phyloP scores from a whole-genome alignment of 352 stramenopile genomes.

The Hyaloperonospora brassicae region DNA sequence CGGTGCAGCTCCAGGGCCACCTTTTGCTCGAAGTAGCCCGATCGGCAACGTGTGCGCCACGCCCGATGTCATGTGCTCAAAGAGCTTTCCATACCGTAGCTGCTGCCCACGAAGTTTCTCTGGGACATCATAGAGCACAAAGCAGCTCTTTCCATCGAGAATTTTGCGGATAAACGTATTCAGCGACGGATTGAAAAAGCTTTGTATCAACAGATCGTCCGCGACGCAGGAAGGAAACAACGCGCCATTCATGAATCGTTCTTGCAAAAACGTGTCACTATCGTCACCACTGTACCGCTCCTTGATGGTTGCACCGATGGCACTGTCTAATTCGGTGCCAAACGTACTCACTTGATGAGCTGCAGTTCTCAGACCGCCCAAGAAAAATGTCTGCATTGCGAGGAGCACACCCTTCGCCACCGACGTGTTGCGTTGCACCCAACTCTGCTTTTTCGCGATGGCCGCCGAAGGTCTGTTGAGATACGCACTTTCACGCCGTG shows the following conservation, averaged over 20 bases:
- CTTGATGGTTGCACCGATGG: slow-evolving; percentile 15
- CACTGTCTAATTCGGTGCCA: slow-evolving; percentile 14
- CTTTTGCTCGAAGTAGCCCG: slow-evolving; percentile 54
- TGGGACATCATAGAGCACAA: slow-evolving; percentile 75
- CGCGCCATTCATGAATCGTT: slow-evolving; percentile 76
- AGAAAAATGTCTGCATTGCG: slow-evolving; percentile 52
- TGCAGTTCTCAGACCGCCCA: slow-evolving; percentile 51
- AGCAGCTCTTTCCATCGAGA: slow-evolving; percentile 78
- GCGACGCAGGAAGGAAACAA: slow-evolving; percentile 76
- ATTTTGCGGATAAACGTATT: slow-evolving; percentile 80
- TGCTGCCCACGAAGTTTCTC: slow-evolving; percentile 37
- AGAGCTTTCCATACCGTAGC: slow-evolving; percentile 62
- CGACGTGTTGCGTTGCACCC: slow-evolving; percentile 34
- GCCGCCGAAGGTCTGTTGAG: slow-evolving; percentile 23
- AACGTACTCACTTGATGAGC: slow-evolving; percentile 41
- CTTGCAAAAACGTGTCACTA: slow-evolving; percentile 79
- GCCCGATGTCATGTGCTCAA: slow-evolving; percentile 66
- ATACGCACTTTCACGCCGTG: slow-evolving; percentile 17
- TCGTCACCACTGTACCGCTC: slow-evolving; percentile 37
- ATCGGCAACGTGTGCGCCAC: slow-evolving; percentile 71
- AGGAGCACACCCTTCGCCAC: slow-evolving; percentile 27
- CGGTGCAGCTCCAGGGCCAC: slow-evolving; percentile 35
- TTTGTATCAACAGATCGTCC: slow-evolving; percentile 79
- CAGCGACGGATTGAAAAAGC: slow-evolving; percentile 83
- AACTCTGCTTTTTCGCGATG: slow-evolving; percentile 35